Base-by-base conservation (phyloP, 2,329 filamentous ascomycete species). In the Cladophialophora carrionii region DNA sequence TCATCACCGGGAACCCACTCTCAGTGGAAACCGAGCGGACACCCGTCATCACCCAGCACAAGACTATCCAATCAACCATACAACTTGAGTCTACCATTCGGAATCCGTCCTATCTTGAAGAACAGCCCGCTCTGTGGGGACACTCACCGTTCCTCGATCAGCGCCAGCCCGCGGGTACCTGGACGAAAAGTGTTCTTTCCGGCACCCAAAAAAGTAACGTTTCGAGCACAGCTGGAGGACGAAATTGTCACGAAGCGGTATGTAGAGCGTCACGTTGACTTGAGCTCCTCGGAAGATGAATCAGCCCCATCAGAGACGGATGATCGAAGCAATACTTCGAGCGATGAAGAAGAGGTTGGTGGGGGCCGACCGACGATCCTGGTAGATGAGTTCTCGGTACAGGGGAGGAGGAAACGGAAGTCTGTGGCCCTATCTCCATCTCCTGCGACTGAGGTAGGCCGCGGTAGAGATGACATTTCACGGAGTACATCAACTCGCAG, bases 161-260 rank as follows among this genome's bases (percentile, higher is more conserved):
- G 64, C 62, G 71, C 72, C 53, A 72, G 74, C 41, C 76, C 71
- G 71, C 73, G 71, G 53, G 76, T 77, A 77, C 65, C 75, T 78
- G 74, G 63, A 37, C 74, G 77, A 57, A 75, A 74, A 52, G 74
- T 77, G 34, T 78, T 79, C 67, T 87, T 87, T 71, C 84, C 85
- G 3, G 78, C 82, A 1, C 77, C 81, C 71, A 88, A 87, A 76
- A 80, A 78, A 67, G 85, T 88, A 12, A 81, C 80, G 29, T 88
- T 87, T 72, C 79, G 81, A 22, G 77, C 77, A 12, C 82, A 83
- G 20, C 73, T 87, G 29, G 84, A 85, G 53, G 85, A 88, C 72
- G 84, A 86, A 63, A 86, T 88, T 70, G 79, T 78, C 67, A 88
- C 80, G 2, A 78, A 80, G 48, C 80, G 77, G 63, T 88, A 85